These are phyloP conservation scores for Teratosphaeria nubilosa DNA, from an alignment of 2,329 filamentous ascomycete genomes.

Conservation along the genomic window DNA sequence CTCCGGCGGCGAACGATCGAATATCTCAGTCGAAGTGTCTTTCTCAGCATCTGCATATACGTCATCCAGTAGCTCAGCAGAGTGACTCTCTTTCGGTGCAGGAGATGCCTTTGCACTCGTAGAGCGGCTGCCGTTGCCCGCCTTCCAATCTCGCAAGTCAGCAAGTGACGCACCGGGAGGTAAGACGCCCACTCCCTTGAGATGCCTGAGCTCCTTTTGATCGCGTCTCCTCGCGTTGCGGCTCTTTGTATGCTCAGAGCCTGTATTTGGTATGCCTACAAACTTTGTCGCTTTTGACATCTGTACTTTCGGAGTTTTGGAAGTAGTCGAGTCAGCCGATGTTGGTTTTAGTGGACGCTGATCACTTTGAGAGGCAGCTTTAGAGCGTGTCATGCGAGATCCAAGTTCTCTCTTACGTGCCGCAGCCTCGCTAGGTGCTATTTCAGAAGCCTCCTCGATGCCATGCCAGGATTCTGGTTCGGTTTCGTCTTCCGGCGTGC, in stretches of 20 bases:
- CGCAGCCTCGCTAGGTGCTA: neutral
- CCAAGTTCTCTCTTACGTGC: conserved; percentile 1
- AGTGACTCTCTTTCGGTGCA: neutral
- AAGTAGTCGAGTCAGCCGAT: neutral
- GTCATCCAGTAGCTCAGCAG: neutral
- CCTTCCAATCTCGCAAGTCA: conserved; percentile 31
- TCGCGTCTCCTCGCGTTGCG: conserved; percentile 47
- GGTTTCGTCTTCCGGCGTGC: conserved; percentile 4
- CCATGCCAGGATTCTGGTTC: conserved; percentile 1
- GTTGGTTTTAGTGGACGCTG: neutral
- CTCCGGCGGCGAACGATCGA: neutral
- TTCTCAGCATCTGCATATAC: neutral
- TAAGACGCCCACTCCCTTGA: conserved; percentile 46
- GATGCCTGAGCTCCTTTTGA: conserved; percentile 38
- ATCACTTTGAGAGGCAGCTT: neutral
- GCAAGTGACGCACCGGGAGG: conserved; percentile 40
- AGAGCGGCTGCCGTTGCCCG: neutral
- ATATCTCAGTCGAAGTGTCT: conserved; percentile 1
- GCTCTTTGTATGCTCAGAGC: conserved; percentile 40
- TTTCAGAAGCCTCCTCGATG: conserved; percentile 2
- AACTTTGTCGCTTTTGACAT: neutral
- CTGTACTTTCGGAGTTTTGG: conserved; percentile 1
- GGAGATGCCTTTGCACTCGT: neutral
- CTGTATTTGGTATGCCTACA: conserved; percentile 31
- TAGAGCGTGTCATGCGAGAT: neutral